Conservation (phyloP, 139 green algal species). For the Chlorokybus atmophyticus region DNA sequence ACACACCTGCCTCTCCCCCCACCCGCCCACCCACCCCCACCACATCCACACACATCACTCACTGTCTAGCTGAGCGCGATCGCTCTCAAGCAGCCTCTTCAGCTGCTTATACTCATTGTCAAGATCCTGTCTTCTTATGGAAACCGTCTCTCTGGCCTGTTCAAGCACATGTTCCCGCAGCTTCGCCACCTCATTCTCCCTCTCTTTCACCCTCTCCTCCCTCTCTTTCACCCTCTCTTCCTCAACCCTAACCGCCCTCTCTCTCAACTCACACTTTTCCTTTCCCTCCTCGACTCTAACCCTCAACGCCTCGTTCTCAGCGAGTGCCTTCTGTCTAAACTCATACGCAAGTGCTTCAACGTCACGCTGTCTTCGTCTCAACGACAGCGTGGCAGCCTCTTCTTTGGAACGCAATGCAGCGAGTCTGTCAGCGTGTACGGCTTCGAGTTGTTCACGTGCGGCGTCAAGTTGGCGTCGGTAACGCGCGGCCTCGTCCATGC, state of each 20-base stretch:
- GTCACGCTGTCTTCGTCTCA: too few relatives aligned
- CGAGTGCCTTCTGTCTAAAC: slow-evolving; percentile 1
- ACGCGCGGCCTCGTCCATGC: slow-evolving; percentile 40
- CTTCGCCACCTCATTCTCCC: not conserved
- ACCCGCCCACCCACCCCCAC: too few relatives aligned
- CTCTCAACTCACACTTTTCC: too few relatives aligned
- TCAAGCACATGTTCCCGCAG: not conserved
- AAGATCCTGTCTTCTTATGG: too few relatives aligned
- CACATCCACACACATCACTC: too few relatives aligned
- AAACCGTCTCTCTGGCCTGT: not conserved
- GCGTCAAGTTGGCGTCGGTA: slow-evolving; percentile 16
- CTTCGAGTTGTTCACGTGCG: slow-evolving; percentile 29
- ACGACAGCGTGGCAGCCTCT: slow-evolving; percentile 29
- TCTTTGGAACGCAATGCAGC: slow-evolving; percentile 32
- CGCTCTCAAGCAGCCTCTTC: too few relatives aligned
- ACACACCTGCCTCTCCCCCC: too few relatives aligned
- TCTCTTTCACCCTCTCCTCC: not conserved
- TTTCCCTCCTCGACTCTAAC: too few relatives aligned
- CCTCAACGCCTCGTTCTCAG: slow-evolving; percentile 6
- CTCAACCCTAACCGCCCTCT: not conserved
- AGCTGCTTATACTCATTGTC: too few relatives aligned
- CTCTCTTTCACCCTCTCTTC: not conserved
- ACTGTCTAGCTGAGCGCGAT: too few relatives aligned
- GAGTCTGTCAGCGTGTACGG: slow-evolving; percentile 35
- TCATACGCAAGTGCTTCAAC: slow-evolving; percentile 35